phyloP scores from a whole-genome alignment of 495 filamentous ascomycete genomes.

The Aspergillus carlsbadensis region DNA sequence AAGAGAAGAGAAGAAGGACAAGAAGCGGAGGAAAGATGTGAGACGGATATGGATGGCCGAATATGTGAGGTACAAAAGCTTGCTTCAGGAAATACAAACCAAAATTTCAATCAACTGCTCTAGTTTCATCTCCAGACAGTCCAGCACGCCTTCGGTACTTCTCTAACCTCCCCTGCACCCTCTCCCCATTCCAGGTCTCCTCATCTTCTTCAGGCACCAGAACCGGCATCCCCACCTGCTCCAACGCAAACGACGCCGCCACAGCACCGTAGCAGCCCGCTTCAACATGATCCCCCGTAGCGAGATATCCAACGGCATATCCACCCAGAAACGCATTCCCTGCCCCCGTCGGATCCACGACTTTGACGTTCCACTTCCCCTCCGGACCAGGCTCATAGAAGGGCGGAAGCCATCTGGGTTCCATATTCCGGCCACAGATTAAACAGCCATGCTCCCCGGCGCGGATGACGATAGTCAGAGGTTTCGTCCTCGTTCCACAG shows the following conservation, averaged over 20 bases:
- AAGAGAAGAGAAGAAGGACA: neutral
- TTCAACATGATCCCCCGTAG: conserved; percentile 16
- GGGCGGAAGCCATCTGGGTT: conserved; percentile 28
- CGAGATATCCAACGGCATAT: conserved; percentile 28
- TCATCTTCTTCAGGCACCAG: neutral
- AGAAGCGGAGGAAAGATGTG: too few species aligned
- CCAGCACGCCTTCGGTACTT: neutral
- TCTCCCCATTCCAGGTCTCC: conserved; percentile 30
- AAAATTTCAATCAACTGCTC: neutral
- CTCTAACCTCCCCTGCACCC: neutral
- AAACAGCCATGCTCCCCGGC: conserved; percentile 35
- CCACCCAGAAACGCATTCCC: conserved; percentile 39
- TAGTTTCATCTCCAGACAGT: neutral
- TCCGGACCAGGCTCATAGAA: conserved; percentile 19
- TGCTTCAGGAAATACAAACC: conserved; percentile 1
- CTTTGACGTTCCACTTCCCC: neutral
- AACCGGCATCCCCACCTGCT: conserved; percentile 36
- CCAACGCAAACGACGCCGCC: conserved; percentile 35
- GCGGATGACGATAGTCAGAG: conserved; percentile 18
- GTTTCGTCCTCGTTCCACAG: too few species aligned
- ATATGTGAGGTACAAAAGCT: conserved; percentile 8
- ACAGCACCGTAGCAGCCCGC: conserved; percentile 33
- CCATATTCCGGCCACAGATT: conserved; percentile 9
- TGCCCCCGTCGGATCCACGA: conserved; percentile 37
- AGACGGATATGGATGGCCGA: too few species aligned